A percentile compares a stretch with the other conserved stretches of the same genome.
phyloP scores from a whole-genome alignment of 2,329 filamentous ascomycete species.

The Colletotrichum gigasporum region DNA sequence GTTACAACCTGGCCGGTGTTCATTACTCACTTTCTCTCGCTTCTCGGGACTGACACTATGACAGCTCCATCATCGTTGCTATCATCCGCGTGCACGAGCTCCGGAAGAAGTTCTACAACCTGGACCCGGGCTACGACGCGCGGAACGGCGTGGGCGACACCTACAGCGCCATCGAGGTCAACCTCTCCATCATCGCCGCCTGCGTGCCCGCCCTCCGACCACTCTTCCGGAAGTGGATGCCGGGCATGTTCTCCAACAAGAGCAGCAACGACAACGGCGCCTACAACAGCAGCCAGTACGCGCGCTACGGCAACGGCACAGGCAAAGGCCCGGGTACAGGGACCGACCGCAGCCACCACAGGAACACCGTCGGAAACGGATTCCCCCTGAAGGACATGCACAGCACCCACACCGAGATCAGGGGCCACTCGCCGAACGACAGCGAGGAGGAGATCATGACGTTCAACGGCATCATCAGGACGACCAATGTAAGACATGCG shows the following conservation, averaged over 20 bases:
- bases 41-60: neutral
- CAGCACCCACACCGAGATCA: conserved; percentile 43
- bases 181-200: conserved; percentile 48
- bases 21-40: conserved; percentile 14
- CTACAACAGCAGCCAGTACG: conserved; percentile 29
- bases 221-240: conserved; percentile 39
- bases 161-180: conserved; percentile 44
- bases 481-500: conserved; percentile 13
- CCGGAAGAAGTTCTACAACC: conserved; percentile 8
- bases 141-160: conserved; percentile 36
- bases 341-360: conserved; percentile 35
- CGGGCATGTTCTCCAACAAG: conserved; percentile 11
- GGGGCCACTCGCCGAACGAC: conserved; percentile 43
- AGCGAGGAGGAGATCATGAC: conserved; percentile 52
- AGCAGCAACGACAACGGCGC: conserved; percentile 5
- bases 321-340: conserved; percentile 29
- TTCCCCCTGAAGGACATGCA: conserved; percentile 36
- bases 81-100: conserved; percentile 12
- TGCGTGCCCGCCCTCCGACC: conserved; percentile 46
- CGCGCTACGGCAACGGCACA: conserved; percentile 37
- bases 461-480: conserved; percentile 47
- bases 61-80: conserved; percentile 1
- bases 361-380: conserved; percentile 1
- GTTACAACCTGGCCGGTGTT: conserved; percentile 32
- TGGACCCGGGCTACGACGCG: neutral